Conservation (phyloP, 257 asterid species). For the Solanum virginianum region DNA sequence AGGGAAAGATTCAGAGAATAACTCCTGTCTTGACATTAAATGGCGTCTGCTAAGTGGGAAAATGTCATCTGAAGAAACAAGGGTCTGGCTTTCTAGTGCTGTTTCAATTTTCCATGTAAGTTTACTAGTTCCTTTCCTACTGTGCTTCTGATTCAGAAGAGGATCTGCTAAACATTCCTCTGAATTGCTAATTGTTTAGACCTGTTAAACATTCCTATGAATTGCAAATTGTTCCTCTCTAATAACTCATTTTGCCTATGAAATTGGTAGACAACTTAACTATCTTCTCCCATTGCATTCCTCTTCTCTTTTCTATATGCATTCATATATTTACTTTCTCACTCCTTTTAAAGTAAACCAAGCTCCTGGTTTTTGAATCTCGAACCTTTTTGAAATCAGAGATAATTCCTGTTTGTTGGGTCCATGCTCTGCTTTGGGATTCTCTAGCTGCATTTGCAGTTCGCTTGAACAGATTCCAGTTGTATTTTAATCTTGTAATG, state of each 20-base stretch:
- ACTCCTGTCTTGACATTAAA: constrained; percentile 33
- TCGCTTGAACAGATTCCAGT: neutral
- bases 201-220: neutral
- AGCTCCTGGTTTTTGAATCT: neutral
- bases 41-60: constrained; percentile 80
- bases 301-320: neutral
- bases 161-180: neutral
- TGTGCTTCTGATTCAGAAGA: neutral
- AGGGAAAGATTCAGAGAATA: constrained; percentile 12
- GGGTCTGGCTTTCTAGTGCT: constrained; percentile 60
- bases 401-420: neutral
- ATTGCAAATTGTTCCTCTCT: neutral
- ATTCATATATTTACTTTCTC: neutral
- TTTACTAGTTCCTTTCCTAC: neutral
- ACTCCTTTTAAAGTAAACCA: neutral
- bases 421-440: neutral
- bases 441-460: neutral
- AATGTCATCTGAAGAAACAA: constrained; percentile 38
- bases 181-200: neutral
- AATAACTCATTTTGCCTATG: neutral
- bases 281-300: neutral
- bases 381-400: neutral
- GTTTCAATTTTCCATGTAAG: constrained; percentile 74
- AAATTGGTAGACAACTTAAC: neutral
- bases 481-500: neutral